These are phyloP conservation scores for Trametes meyenii DNA, from an alignment of 768 basidiomycete genomes.

Conservation along the genomic window DNA sequence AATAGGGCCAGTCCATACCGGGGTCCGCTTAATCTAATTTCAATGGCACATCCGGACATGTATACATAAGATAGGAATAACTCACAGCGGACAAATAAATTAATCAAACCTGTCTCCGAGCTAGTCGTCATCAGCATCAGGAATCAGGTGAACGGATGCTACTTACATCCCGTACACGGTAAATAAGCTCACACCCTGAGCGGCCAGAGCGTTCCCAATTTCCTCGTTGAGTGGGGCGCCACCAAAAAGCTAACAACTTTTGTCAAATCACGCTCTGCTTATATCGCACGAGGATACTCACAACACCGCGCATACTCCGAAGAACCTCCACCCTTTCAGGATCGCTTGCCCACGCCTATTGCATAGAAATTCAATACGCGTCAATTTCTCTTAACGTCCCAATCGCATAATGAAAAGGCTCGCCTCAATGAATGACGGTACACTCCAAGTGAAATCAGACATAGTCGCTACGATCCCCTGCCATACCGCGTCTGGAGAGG, in stretches of 20 bases:
- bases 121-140: neutral
- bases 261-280: neutral
- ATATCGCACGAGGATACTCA: neutral
- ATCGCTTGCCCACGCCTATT: no score
- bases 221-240: conserved; percentile 43
- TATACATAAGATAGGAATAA: no score
- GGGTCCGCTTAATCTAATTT: conserved; percentile 5
- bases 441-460: conserved; percentile 19
- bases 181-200: conserved; percentile 37
- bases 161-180: conserved; percentile 43
- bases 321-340: no score
- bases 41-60: no score
- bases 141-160: no score
- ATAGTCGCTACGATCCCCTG: conserved; percentile 13
- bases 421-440: conserved; percentile 36
- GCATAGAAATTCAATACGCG: no score
- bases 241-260: conserved; percentile 35
- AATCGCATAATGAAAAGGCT: neutral
- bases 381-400: no score
- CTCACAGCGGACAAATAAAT: neutral
- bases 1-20: conserved; percentile 17
- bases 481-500: conserved; percentile 29
- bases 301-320: no score
- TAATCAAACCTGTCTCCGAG: conserved; percentile 15
- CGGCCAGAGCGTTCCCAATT: conserved; percentile 37